These are phyloP conservation scores for Claviceps sp. DNA, from an alignment of 2,329 filamentous ascomycete species.

Conservation along the genomic window DNA sequence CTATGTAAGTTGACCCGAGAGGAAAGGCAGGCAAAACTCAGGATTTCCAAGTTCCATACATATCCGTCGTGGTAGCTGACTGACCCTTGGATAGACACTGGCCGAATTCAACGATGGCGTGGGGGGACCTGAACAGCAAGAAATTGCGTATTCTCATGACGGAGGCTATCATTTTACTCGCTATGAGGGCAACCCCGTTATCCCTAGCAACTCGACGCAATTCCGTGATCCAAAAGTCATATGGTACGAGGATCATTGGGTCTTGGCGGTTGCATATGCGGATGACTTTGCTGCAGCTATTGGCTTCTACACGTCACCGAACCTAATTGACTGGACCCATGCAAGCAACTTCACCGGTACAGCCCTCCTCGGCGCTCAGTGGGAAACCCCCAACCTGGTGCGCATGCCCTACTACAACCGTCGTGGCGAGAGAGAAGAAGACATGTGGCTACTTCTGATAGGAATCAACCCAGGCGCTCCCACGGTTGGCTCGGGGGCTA, in stretches of 20 bases:
- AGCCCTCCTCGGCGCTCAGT: constrained; percentile 40
- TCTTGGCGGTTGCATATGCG: constrained; percentile 27
- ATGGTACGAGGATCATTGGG: constrained; percentile 30
- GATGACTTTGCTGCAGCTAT: constrained; percentile 33
- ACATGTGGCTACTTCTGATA: constrained; percentile 29
- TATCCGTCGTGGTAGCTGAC: not conserved
- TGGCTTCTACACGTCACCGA: constrained; percentile 43
- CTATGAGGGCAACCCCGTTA: constrained; percentile 47
- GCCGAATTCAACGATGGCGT: constrained; percentile 3
- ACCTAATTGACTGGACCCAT: constrained; percentile 19
- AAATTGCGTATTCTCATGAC: constrained; percentile 45
- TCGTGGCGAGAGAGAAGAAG: too few relatives aligned
- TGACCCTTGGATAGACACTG: constrained; percentile 12
- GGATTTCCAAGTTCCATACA: constrained; percentile 1
- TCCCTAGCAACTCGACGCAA: constrained; percentile 37
- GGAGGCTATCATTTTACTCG: constrained; percentile 25
- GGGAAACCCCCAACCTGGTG: constrained; percentile 48
- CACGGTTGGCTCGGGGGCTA: constrained; percentile 37
- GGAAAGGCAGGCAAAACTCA: too few relatives aligned
- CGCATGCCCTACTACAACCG: too few relatives aligned
- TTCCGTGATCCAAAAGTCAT: constrained; percentile 56
- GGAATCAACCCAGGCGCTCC: constrained; percentile 45
- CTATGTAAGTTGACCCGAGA: constrained; percentile 12
- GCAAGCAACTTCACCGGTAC: constrained; percentile 39
- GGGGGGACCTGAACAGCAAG: constrained; percentile 32